Evolutionary conservation across 108 stramenopile genomes (phyloP), one percentile per base, ranked within the genome.

Genomic region (Conticribra weissflogii): DNA sequence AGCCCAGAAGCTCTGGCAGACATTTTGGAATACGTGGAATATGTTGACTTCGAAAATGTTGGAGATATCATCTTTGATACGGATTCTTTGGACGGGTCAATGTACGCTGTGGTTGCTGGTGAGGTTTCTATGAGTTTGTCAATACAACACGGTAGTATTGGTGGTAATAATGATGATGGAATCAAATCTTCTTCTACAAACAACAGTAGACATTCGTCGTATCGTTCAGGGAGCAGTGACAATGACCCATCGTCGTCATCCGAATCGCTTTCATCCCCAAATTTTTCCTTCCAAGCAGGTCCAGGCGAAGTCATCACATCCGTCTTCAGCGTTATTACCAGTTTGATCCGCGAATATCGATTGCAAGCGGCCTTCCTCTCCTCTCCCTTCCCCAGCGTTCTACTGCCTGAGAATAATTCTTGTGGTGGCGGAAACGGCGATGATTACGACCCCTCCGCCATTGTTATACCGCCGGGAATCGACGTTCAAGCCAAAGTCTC

Each of bases 231-330:
- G n/a, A n/a, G n/a, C n/a, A n/a, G n/a, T n/a, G n/a, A n/a, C n/a
- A n/a, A n/a, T n/a, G n/a, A n/a, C n/a, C n/a, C n/a, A n/a, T n/a
- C n/a, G n/a, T n/a, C n/a, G n/a, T n/a, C n/a, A n/a, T n/a, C n/a
- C n/a, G n/a, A n/a, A n/a, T n/a, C n/a, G n/a, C n/a, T n/a, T n/a
- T n/a, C n/a, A n/a, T n/a, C 63, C 66, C 50, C 44, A 27, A 71
- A n/a, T 1, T 79, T 74, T 41, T 45, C 54, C 5, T 74, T 64
- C 63, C 54, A 55, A n/a, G 50, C 56, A 24, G 79, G 71, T 34
- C 53, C 68, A 48, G 85, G 78, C 41, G 71, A 76, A 4, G 66
- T 81, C 0, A 56, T 85, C 3, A 85, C 85, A 31, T 81, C 85
- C 19, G 30, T 79, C 15, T 60, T 85, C 2, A 46, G 71, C 9